Conservation (phyloP, 1,284 basidiomycete genomes). For the Moniliophthora roreri region DNA sequence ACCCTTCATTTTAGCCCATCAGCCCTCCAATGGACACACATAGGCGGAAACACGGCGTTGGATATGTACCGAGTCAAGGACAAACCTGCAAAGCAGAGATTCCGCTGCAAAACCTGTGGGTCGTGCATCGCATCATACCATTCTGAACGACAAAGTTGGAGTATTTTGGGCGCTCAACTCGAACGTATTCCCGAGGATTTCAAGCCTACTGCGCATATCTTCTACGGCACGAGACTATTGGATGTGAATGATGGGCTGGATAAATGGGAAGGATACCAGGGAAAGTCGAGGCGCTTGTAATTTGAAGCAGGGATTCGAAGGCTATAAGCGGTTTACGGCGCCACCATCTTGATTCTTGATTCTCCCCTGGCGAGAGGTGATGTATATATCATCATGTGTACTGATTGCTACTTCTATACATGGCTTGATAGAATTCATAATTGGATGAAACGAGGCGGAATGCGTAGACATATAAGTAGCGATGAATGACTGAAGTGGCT, state of each 20-base stretch:
- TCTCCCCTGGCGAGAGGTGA: neutral
- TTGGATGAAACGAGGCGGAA: conserved; percentile 1
- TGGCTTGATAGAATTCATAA: conserved; percentile 5
- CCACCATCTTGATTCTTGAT: too few relatives aligned
- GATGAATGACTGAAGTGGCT: neutral
- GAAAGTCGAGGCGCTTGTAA: conserved; percentile 31
- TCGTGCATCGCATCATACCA: conserved; percentile 50
- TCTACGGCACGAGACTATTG: conserved; percentile 61
- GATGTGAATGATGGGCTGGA: conserved; percentile 52
- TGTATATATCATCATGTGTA: neutral
- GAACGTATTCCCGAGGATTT: conserved; percentile 42
- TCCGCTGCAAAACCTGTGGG: conserved; percentile 61
- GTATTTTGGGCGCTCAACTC: conserved; percentile 56
- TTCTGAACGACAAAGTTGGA: conserved; percentile 41
- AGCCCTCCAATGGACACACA: conserved; percentile 54
- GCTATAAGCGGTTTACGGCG: neutral
- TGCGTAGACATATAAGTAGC: neutral
- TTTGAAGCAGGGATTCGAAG: neutral
- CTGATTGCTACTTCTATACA: neutral
- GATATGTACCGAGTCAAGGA: conserved; percentile 43
- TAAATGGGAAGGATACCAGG: conserved; percentile 65
- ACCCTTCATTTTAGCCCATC: conserved; percentile 53
- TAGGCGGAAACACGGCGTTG: conserved; percentile 31
- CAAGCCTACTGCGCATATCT: conserved; percentile 61
- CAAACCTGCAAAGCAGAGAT: conserved; percentile 58